Percentiles rank a stretch among this genome's conserved stretches.
phyloP scores from a whole-genome alignment of 1,284 basidiomycete genomes.

The Cryptococcus floricola region DNA sequence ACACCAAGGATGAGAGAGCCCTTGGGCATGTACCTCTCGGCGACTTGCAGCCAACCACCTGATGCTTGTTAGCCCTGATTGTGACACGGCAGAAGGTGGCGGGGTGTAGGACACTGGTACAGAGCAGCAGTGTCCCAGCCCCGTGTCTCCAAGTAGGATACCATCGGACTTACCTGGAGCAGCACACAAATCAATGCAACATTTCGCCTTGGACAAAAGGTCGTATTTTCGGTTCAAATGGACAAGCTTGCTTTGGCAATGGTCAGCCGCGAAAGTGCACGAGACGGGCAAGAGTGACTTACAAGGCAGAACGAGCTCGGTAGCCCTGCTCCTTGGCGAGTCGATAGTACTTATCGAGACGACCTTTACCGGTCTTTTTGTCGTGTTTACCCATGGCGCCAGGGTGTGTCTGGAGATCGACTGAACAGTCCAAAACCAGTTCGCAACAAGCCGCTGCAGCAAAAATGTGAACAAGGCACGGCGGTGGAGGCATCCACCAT shows the following conservation, averaged over 20 bases:
- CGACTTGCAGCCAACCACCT: conserved; percentile 93
- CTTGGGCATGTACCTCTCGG: conserved; percentile 95
- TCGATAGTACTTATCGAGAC: conserved; percentile 91
- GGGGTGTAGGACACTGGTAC: too few relatives aligned
- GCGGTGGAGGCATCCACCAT: too few relatives aligned
- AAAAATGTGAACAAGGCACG: background rate
- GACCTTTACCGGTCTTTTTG: conserved; percentile 67
- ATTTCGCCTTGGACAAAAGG: conserved; percentile 84
- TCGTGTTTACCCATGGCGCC: conserved; percentile 50
- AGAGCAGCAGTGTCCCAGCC: too few relatives aligned
- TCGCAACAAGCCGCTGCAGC: background rate
- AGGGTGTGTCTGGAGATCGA: background rate
- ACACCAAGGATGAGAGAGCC: conserved; percentile 96
- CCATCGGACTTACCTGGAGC: conserved; percentile 64
- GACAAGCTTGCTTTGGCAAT: conserved; percentile 70
- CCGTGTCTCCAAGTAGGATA: too few relatives aligned
- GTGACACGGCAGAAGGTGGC: too few relatives aligned
- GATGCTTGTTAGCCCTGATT: too few relatives aligned
- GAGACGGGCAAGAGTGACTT: conserved; percentile 19
- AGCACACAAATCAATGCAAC: conserved; percentile 96
- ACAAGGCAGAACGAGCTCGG: conserved; percentile 96
- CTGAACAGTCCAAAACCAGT: background rate
- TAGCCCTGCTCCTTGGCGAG: conserved; percentile 87
- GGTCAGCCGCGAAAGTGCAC: background rate
- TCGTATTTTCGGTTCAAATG: conserved; percentile 98